A percentile compares a stretch with the other conserved stretches of the same genome.
Conservation (phyloP, 129 eudicot genomes). For the Flaveria linearis region DNA sequence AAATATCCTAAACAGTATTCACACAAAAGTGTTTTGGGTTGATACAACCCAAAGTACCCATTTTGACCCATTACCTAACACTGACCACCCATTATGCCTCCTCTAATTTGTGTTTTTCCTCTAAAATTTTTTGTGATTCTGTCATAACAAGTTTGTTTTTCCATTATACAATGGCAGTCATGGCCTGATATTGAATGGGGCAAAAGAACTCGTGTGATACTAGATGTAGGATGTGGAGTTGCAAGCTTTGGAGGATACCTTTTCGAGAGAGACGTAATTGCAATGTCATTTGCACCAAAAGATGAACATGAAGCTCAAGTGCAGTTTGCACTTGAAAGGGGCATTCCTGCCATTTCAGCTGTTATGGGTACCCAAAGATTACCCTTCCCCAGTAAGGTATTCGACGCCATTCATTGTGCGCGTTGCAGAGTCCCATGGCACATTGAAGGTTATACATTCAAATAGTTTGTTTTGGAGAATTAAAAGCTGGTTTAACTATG, state of each 20-base stretch:
- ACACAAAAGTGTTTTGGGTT: not conserved
- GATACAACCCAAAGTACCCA: not conserved
- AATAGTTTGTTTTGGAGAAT: not conserved
- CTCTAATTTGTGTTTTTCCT: not conserved
- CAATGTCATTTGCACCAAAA: conserved; percentile 69
- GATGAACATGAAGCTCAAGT: conserved; percentile 70
- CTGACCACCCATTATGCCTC: not conserved
- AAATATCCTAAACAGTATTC: not conserved
- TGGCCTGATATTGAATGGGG: conserved; percentile 58
- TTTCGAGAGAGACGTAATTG: conserved; percentile 49
- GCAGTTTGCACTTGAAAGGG: conserved; percentile 65
- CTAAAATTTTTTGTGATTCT: not conserved
- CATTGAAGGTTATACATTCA: conserved; percentile 46
- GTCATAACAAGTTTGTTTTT: not conserved
- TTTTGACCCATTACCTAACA: not conserved
- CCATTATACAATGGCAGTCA: conserved; percentile 27
- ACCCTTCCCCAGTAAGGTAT: conserved; percentile 58
- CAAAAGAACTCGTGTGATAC: conserved; percentile 53
- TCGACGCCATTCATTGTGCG: conserved; percentile 60
- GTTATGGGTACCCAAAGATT: conserved; percentile 67
- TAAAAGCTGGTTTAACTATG: not conserved
- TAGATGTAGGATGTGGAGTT: conserved; percentile 70
- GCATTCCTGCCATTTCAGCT: conserved; percentile 60
- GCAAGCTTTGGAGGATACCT: conserved; percentile 65
- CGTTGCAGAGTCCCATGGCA: conserved; percentile 72